Conservation (phyloP, 1,139 yeast genomes). For the Arxiozyma heterogenica region DNA sequence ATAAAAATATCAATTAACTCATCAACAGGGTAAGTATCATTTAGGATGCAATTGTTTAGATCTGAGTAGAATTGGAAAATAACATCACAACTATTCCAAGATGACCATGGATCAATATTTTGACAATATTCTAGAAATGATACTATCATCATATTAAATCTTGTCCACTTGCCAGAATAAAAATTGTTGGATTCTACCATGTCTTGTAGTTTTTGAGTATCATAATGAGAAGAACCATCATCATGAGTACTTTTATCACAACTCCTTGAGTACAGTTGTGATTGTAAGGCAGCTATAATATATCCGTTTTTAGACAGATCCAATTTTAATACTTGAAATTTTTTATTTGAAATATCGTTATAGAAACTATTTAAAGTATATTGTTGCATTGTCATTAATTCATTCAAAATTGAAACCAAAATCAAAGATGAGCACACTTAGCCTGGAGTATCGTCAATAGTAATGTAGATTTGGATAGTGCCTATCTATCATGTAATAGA, state of each 20-base stretch:
- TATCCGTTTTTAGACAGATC: constrained; percentile 18
- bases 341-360: constrained; percentile 9
- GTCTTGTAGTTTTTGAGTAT: constrained; percentile 10
- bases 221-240: too few species aligned
- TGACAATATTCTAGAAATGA: constrained; percentile 23
- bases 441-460: too few species aligned
- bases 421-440: too few species aligned
- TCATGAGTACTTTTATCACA: too few species aligned
- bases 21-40: constrained; percentile 26
- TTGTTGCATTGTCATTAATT: neutral
- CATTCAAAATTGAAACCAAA: too few species aligned
- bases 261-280: constrained; percentile 11
- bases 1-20: constrained; percentile 17
- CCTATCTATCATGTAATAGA: too few species aligned
- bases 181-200: constrained; percentile 17
- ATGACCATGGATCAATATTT: constrained; percentile 30
- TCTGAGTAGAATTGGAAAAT: constrained; percentile 25
- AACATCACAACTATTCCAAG: constrained; percentile 26
- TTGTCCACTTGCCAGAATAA: constrained; percentile 22
- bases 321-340: constrained; percentile 8
- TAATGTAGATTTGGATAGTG: too few species aligned
- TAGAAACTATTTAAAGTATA: constrained; percentile 5
- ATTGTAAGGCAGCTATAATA: constrained; percentile 22
- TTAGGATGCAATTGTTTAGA: constrained; percentile 24
- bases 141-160: constrained; percentile 24